Evolutionary conservation across 345 rosid species (phyloP).

Genomic region (Salix viminalis): DNA sequence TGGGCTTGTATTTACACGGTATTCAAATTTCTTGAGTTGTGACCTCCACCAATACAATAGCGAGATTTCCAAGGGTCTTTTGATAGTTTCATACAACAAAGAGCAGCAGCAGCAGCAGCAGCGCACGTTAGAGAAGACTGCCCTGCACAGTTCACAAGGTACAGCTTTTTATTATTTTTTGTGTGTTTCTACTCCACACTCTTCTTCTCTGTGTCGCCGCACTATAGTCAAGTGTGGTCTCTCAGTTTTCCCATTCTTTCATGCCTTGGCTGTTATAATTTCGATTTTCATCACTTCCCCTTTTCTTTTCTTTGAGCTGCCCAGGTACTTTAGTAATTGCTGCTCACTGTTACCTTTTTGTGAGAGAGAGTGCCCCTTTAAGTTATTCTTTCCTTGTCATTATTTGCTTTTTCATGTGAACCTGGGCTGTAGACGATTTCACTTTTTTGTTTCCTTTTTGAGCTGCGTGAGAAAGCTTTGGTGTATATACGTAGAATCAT

Average conservation of each 20-base stretch:
- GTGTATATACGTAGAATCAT: slow-evolving; percentile 18
- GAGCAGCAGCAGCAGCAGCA: not conserved
- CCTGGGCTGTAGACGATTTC: slow-evolving; percentile 26
- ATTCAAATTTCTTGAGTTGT: not conserved
- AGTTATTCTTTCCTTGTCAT: not conserved
- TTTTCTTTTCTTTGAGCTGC: not conserved
- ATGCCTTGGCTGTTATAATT: not conserved
- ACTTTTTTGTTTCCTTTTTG: slow-evolving; percentile 10
- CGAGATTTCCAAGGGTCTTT: not conserved
- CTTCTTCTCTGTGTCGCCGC: not conserved
- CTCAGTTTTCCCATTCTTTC: slow-evolving; percentile 11
- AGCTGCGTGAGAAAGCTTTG: slow-evolving; percentile 23
- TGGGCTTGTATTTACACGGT: not conserved
- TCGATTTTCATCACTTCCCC: not conserved
- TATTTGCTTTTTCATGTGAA: slow-evolving; percentile 18
- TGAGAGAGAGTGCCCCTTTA: not conserved
- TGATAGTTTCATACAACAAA: not conserved
- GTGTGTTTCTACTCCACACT: not conserved
- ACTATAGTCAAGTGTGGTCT: slow-evolving; percentile 14
- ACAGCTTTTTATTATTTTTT: not conserved
- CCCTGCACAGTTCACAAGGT: not conserved
- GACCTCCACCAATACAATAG: not conserved
- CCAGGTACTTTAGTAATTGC: not conserved
- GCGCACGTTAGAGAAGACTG: not conserved
- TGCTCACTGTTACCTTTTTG: not conserved